These are phyloP conservation scores for Aspergillus funiculosus DNA, from an alignment of 495 filamentous ascomycete genomes.

Conservation along the genomic window DNA sequence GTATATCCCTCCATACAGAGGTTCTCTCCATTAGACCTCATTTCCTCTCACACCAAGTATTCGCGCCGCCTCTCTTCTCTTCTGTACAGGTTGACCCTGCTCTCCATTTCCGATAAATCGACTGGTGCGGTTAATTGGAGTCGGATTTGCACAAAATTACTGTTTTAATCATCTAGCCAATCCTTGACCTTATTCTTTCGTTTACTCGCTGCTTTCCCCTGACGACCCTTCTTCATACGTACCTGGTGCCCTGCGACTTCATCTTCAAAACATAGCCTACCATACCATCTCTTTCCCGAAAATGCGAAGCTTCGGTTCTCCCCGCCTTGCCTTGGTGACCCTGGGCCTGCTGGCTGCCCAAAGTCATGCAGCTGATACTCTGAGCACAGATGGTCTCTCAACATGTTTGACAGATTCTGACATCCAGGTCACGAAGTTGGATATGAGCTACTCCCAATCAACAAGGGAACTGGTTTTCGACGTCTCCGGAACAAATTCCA, in stretches of 20 bases:
- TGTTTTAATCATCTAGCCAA: constrained; percentile 2
- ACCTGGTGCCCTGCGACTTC: too few species aligned
- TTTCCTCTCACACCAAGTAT: too few species aligned
- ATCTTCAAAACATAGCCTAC: too few species aligned
- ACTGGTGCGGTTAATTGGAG: constrained; percentile 8
- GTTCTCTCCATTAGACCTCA: neutral
- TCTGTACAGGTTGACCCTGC: constrained; percentile 28
- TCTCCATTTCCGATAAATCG: constrained; percentile 6
- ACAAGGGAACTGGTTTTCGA: constrained; percentile 74
- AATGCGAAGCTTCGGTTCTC: constrained; percentile 21
- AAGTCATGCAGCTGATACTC: constrained; percentile 57
- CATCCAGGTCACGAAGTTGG: constrained; percentile 66
- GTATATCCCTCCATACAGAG: neutral
- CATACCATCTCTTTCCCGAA: constrained; percentile 7
- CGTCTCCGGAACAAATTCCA: constrained; percentile 68
- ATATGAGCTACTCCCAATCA: constrained; percentile 72
- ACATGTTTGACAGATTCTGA: constrained; percentile 60
- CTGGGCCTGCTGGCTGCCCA: constrained; percentile 37
- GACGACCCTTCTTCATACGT: neutral
- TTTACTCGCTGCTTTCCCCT: neutral
- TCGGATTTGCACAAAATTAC: neutral
- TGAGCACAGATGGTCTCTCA: constrained; percentile 74
- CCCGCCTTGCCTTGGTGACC: constrained; percentile 22
- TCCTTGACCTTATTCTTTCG: neutral
- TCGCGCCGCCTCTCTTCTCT: constrained; percentile 2